Evolutionary conservation across 1,284 basidiomycete genomes (phyloP).

Genomic region (Puccinia novopanici): DNA sequence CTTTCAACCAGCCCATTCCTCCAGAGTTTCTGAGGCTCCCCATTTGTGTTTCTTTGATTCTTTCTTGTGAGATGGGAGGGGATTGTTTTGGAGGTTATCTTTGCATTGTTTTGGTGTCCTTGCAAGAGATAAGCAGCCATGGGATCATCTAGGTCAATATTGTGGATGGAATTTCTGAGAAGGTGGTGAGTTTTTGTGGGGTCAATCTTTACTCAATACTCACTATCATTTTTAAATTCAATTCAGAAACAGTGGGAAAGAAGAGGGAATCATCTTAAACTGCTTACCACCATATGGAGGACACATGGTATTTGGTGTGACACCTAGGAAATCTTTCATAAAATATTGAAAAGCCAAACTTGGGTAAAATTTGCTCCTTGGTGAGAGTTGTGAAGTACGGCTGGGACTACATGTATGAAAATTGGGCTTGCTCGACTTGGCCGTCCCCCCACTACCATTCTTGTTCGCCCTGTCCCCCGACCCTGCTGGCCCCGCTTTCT

Average conservation of each 20-base stretch:
- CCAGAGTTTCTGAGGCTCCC: conserved; percentile 55
- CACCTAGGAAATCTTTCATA: conserved; percentile 62
- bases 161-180: conserved; percentile 60
- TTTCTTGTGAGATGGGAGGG: not conserved
- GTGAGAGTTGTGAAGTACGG: conserved; percentile 73
- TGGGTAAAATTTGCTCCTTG: conserved; percentile 84
- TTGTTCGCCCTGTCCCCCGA: conserved; percentile 28
- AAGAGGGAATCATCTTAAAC: not conserved
- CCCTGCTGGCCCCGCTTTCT: not conserved
- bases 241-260: too few relatives aligned
- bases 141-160: conserved; percentile 92
- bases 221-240: too few relatives aligned
- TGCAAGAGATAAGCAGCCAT: conserved; percentile 80
- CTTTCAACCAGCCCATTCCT: conserved; percentile 53
- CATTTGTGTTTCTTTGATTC: conserved; percentile 54
- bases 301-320: conserved; percentile 77
- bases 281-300: conserved; percentile 63
- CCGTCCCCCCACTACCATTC: too few relatives aligned
- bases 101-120: conserved; percentile 54
- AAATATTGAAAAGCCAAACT: conserved; percentile 77
- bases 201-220: too few relatives aligned
- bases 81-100: conserved; percentile 48
- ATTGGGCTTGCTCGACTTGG: conserved; percentile 65
- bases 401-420: conserved; percentile 65
- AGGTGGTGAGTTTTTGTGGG: conserved; percentile 67